Percentiles rank a stretch among this genome's conserved stretches.
Evolutionary conservation across 257 asterid genomes (phyloP).

Genomic region (Ilex aquifolium): DNA sequence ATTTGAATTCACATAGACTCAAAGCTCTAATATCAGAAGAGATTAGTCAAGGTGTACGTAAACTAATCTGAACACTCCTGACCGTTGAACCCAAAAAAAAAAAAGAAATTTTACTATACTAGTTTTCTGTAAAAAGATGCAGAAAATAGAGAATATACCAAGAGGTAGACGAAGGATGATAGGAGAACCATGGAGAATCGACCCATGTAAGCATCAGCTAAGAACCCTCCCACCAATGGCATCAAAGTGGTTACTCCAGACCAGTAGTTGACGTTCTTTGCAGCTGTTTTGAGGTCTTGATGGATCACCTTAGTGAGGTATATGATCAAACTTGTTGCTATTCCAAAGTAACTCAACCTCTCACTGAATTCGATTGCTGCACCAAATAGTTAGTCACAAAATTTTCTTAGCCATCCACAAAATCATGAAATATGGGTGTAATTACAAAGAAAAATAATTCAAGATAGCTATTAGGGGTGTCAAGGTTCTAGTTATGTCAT

Average conservation of each 20-base stretch:
- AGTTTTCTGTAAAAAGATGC: no score
- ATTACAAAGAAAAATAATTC: not conserved
- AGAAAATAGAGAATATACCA: constrained; percentile 34
- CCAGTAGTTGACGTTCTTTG: constrained; percentile 72
- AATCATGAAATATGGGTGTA: not conserved
- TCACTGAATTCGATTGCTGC: constrained; percentile 82
- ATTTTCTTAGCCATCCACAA: not conserved
- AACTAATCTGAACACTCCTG: no score
- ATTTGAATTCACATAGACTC: no score
- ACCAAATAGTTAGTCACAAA: not conserved
- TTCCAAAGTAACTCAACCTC: constrained; percentile 79
- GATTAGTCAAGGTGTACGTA: no score
- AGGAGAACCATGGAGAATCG: constrained; percentile 65
- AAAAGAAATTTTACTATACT: no score
- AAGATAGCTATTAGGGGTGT: not conserved
- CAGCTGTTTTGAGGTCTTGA: constrained; percentile 73
- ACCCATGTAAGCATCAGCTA: constrained; percentile 89
- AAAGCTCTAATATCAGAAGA: no score
- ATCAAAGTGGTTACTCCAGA: constrained; percentile 72
- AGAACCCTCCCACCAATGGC: constrained; percentile 85
- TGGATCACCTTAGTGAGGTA: constrained; percentile 74
- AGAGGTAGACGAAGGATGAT: constrained; percentile 55
- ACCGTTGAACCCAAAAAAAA: no score
- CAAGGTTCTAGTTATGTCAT: not conserved
- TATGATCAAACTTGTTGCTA: constrained; percentile 70